Base-by-base conservation (phyloP, 2,329 filamentous ascomycete genomes). In the Penicillium hordei region DNA sequence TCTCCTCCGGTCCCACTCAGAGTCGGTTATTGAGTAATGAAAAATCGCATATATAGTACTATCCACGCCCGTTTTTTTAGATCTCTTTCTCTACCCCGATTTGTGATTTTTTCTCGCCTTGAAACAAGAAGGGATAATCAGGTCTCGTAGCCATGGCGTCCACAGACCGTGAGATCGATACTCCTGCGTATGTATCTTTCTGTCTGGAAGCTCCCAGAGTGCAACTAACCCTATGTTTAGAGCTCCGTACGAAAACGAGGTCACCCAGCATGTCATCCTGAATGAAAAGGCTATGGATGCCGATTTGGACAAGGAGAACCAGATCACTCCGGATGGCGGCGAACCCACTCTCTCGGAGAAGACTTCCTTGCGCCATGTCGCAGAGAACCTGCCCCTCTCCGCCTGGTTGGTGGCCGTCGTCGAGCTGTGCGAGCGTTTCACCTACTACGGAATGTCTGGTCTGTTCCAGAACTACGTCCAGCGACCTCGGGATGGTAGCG, bases 351-450 rank as follows among this genome's bases (percentile, higher is more conserved):
- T 81, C 1, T 73, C 80, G 19, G 83, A 86, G 71, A 79, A 76
- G 70, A 70, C 65, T 25, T 77, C 75, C 4, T 71, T 85, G 52
- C 81, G 80, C 48, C 82, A 83, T 62, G 65, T 85, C 33, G 81
- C 81, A 39, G 83, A 85, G 70, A 81, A 79, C 59, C 72, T 85
- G 48, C 83, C 83, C 13, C 61, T 79, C 34, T 82, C 82, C 0
- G 82, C 82, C 52, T 85, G 81, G 74, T 74, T 85, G 52, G 82
- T 86, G 33, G 83, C 82, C 31, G 63, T 83, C 17, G 81, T 86
- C 45, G 83, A 85, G 65, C 71, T 85, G 49, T 76, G 78, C 59
- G 83, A 86, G 69, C 81, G 84, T 53, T 86, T 86, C 74, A 81
- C 83, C 57, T 85, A 81, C 75, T 84, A 84, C 60, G 81, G 81